Evolutionary conservation across 176 grass and related monocot species (phyloP).

Genomic region (Carex myosuroides): DNA sequence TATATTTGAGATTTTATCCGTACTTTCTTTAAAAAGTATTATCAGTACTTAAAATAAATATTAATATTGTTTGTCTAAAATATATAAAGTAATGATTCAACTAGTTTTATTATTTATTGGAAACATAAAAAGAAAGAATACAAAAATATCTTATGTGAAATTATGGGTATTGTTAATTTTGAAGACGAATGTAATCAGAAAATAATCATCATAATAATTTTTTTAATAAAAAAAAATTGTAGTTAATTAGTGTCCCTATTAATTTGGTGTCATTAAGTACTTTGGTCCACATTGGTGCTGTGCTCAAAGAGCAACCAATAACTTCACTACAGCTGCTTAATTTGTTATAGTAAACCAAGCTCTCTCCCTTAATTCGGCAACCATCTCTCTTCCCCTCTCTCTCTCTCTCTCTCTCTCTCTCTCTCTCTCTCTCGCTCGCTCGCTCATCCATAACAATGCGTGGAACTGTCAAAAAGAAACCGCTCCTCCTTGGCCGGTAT

Average conservation of each 20-base stretch:
- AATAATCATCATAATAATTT: not conserved
- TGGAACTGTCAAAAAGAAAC: not conserved
- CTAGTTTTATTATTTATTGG: not conserved
- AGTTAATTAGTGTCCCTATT: not conserved
- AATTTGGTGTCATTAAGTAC: not conserved
- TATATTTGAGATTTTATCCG: too few species aligned
- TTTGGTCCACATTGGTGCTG: not conserved
- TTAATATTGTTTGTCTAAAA: not conserved
- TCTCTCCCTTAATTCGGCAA: not conserved
- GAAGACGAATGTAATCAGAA: not conserved
- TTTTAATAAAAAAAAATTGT: not conserved
- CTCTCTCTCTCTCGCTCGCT: not conserved
- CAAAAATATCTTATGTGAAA: not conserved
- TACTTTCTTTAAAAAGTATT: too few species aligned
- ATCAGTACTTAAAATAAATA: not conserved
- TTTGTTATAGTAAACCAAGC: not conserved
- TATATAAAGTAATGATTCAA: not conserved
- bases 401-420: not conserved
- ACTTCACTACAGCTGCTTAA: not conserved
- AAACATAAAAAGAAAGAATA: not conserved
- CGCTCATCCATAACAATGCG: not conserved
- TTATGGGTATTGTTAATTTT: not conserved
- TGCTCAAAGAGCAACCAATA: conserved; percentile 14
- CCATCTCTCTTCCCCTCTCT: not conserved
- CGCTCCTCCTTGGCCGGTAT: conserved; percentile 31